A percentile compares a stretch with the other conserved stretches of the same genome.
Evolutionary conservation across 1,284 basidiomycete genomes (phyloP).

Genomic region (Irpex sp.): DNA sequence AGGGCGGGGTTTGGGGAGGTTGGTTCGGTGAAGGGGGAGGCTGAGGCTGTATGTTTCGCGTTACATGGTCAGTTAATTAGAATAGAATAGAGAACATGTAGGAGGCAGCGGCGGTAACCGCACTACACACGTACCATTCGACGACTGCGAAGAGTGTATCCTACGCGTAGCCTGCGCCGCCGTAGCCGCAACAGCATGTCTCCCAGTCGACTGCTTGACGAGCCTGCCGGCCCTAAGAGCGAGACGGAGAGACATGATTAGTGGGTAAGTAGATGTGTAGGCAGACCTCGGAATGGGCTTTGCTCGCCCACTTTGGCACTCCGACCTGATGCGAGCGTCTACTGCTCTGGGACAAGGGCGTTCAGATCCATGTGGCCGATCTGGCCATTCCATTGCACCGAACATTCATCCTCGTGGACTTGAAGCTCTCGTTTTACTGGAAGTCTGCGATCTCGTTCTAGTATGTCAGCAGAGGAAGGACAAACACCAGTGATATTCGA

Average conservation of each 20-base stretch:
- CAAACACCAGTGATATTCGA: slow-evolving; percentile 49
- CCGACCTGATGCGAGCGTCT: slow-evolving; percentile 10
- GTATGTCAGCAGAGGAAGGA: slow-evolving; percentile 11
- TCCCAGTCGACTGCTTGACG: slow-evolving; percentile 27
- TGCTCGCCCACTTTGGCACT: slow-evolving; percentile 17
- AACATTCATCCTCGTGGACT: no score
- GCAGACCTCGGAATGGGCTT: slow-evolving; percentile 6
- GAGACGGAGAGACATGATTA: slow-evolving; percentile 51
- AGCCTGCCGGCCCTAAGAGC: slow-evolving; percentile 39
- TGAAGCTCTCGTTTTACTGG: no score
- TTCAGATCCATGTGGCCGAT: slow-evolving; percentile 2
- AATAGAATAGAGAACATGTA: neutral
- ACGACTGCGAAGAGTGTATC: slow-evolving; percentile 42
- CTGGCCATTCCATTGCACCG: neutral
- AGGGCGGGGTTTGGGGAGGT: slow-evolving; percentile 84
- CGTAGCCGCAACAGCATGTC: slow-evolving; percentile 18
- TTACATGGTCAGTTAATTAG: slow-evolving; percentile 7
- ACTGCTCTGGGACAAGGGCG: slow-evolving; percentile 17
- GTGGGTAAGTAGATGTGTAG: slow-evolving; percentile 7
- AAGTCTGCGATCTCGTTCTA: neutral
- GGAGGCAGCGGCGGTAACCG: neutral
- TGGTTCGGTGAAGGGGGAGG: slow-evolving; percentile 81
- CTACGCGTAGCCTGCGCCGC: slow-evolving; percentile 25
- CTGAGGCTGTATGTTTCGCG: slow-evolving; percentile 43
- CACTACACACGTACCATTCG: slow-evolving; percentile 40